phyloP scores from a whole-genome alignment of 2,329 filamentous ascomycete genomes.

The Epichloe sibirici region DNA sequence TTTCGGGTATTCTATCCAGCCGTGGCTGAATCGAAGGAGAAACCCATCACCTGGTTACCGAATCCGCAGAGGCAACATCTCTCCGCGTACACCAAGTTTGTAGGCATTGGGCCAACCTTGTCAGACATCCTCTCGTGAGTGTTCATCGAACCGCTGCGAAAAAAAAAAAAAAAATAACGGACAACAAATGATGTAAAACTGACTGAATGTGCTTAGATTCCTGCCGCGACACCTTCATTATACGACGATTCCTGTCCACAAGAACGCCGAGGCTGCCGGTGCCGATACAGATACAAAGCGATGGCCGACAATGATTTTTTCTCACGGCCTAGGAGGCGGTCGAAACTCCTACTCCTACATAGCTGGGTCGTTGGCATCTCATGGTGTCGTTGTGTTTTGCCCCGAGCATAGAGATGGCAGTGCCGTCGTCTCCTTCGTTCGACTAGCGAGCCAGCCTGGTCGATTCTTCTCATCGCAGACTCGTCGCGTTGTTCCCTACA shows the following conservation, averaged over 20 bases:
- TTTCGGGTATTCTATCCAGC: constrained; percentile 78
- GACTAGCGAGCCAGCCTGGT: constrained; percentile 40
- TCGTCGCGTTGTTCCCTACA: constrained; percentile 32
- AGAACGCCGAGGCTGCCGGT: constrained; percentile 56
- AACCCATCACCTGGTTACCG: constrained; percentile 64
- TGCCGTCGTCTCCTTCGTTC: constrained; percentile 60
- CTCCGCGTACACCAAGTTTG: constrained; percentile 62
- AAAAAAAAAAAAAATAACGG: not conserved
- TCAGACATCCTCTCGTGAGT: constrained; percentile 49
- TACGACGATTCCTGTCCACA: constrained; percentile 58
- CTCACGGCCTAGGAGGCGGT: constrained; percentile 70
- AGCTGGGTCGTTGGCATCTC: constrained; percentile 64
- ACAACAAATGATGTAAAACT: not conserved
- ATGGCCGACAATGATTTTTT: constrained; percentile 80
- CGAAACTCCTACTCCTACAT: constrained; percentile 80
- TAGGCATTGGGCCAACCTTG: constrained; percentile 50
- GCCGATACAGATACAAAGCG: constrained; percentile 35
- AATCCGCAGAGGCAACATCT: constrained; percentile 63
- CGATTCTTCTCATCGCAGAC: constrained; percentile 13
- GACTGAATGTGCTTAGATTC: constrained; percentile 30
- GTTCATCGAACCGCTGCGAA: not conserved
- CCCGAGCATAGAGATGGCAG: constrained; percentile 78
- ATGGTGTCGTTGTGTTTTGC: constrained; percentile 70
- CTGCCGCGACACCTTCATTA: constrained; percentile 62
- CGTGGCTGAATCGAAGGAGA: constrained; percentile 35